Evolutionary conservation across 2,329 filamentous ascomycete species (phyloP).

Genomic region (Cercospora citrullina): DNA sequence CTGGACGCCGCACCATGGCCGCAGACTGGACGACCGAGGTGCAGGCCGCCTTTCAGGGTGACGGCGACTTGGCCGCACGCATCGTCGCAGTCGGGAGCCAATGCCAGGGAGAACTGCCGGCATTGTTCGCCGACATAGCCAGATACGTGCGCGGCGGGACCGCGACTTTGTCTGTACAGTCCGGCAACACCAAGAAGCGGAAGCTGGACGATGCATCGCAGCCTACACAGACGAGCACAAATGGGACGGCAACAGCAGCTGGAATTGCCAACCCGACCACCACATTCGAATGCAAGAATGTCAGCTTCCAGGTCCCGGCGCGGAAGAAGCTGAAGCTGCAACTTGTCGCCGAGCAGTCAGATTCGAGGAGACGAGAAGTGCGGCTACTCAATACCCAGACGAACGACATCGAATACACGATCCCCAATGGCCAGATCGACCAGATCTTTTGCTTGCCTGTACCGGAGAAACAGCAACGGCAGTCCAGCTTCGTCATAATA

Average conservation of each 20-base stretch:
- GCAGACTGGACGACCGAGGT: constrained; percentile 20
- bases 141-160: constrained; percentile 40
- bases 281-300: constrained; percentile 52
- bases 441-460: constrained; percentile 63
- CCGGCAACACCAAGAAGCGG: constrained; percentile 47
- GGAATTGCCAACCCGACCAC: constrained; percentile 37
- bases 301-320: constrained; percentile 63
- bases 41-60: constrained; percentile 23
- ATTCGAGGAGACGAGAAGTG: constrained; percentile 31
- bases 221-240: constrained; percentile 10
- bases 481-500: constrained; percentile 63
- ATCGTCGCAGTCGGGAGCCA: constrained; percentile 23
- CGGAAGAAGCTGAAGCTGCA: constrained; percentile 64
- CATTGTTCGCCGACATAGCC: constrained; percentile 53
- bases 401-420: constrained; percentile 42
- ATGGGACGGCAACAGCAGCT: constrained; percentile 14
- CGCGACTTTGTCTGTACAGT: constrained; percentile 20
- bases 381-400: constrained; percentile 33
- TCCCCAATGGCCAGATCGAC: constrained; percentile 55
- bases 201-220: constrained; percentile 47
- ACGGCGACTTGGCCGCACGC: constrained; percentile 20
- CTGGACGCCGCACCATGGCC: neutral
- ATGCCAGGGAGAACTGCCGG: constrained; percentile 28
- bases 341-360: constrained; percentile 44
- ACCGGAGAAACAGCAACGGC: constrained; percentile 63